Base-by-base conservation (phyloP, 176 grass and related monocot genomes). In the Aegilops bicornis region DNA sequence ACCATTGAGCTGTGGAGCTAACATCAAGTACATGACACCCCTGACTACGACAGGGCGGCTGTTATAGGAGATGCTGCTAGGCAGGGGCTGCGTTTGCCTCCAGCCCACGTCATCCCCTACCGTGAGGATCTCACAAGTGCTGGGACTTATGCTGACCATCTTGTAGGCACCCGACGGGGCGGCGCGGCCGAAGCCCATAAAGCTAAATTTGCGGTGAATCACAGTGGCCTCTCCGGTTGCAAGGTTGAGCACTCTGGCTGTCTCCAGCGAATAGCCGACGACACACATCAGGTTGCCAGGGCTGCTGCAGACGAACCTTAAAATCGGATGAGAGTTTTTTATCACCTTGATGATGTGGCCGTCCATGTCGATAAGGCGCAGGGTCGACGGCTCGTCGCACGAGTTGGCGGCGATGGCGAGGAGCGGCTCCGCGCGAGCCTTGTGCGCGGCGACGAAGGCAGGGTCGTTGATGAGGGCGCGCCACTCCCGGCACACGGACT, bases 271-370 rank as follows among this genome's bases (percentile, higher is more conserved):
- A 10, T 3, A 3, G 7, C 29, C 14, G 19, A 69, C 33, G 16
- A 35, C 65, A 0, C 65, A 69, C 9, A 69, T 19, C 0, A 69
- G 66, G 66, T 22, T 20, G 19, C 35, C 66, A 10, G 31, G 16
- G 66, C 31, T 36, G 8, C 31, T 69, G 66, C 31, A 69, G 17
- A 69, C 2, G 36, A 69, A 0, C 17, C 19, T 36, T 33, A 32
- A 22, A 5, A 10, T 19, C 4, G 8, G 10, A 69, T 2, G 8
- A 1, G 35, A 0, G 8, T 4, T 4, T 19, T 22, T 2, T 0
- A 69, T 36, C 66, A 69, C 31, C 5, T 69, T 69, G 8, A 69
- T 33, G 8, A 10, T 4, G 1, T 36, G 20, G 4, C 66, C 66
- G 17, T 36, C 66, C 66, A 69, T 69, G 66, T 36, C 32, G 1